A percentile compares a stretch with the other conserved stretches of the same genome.
Evolutionary conservation across 768 basidiomycete genomes (phyloP).

Genomic region (Agaricus subrufescens): DNA sequence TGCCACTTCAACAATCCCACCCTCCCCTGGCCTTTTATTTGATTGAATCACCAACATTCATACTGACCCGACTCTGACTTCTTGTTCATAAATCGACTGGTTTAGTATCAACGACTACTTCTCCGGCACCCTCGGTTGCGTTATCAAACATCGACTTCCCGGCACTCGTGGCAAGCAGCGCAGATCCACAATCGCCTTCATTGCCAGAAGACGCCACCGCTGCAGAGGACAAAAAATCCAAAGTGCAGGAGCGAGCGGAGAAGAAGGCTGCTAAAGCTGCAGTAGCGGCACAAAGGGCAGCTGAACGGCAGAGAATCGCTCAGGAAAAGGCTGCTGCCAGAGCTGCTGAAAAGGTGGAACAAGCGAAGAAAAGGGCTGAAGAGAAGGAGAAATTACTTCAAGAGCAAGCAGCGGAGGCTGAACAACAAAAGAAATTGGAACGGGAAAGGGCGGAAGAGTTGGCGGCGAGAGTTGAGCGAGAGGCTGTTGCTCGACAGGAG

Average conservation of each 20-base stretch:
- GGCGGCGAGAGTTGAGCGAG: constrained; percentile 16
- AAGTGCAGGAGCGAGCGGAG: constrained; percentile 8
- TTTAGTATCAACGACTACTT: constrained; percentile 37
- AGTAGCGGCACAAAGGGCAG: constrained; percentile 26
- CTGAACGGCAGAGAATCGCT: constrained; percentile 31
- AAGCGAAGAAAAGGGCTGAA: constrained; percentile 54
- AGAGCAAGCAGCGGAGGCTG: constrained; percentile 54
- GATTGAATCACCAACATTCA: constrained; percentile 34
- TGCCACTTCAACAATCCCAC: constrained; percentile 21
- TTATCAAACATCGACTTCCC: constrained; percentile 77
- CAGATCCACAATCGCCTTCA: constrained; percentile 21
- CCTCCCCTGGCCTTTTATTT: constrained; percentile 42
- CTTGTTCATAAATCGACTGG: constrained; percentile 30
- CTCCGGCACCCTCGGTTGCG: constrained; percentile 46
- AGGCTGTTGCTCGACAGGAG: constrained; percentile 25
- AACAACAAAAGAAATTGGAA: constrained; percentile 34
- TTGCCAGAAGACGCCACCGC: constrained; percentile 9
- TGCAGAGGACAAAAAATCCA: constrained; percentile 1
- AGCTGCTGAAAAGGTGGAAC: constrained; percentile 58
- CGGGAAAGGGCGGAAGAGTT: constrained; percentile 36
- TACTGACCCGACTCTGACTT: constrained; percentile 45
- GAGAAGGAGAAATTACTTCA: constrained; percentile 44
- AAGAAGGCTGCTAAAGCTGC: constrained; percentile 16
- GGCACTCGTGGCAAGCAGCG: constrained; percentile 45
- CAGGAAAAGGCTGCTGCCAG: constrained; percentile 58